Percentiles rank a stretch among this genome's conserved stretches.
Conservation (phyloP, 1,139 yeast species). For the Spencermartinsiella ligniputridi region DNA sequence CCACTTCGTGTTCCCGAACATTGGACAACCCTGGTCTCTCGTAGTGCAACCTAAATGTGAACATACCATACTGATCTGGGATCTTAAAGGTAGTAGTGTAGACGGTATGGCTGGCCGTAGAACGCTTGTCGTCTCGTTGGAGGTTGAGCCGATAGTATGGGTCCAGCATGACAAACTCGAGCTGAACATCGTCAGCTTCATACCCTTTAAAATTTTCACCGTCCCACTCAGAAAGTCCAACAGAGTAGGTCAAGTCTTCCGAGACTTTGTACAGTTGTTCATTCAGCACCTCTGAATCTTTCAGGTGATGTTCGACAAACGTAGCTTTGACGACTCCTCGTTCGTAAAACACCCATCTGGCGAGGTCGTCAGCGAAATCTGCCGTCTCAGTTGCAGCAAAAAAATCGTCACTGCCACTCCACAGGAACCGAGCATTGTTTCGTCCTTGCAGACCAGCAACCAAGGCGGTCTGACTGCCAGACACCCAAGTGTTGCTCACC, state of each 20-base stretch:
- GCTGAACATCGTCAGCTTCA: slow-evolving; percentile 58
- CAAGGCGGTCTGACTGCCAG: slow-evolving; percentile 74
- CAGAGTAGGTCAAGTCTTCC: slow-evolving; percentile 45
- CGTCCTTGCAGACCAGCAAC: slow-evolving; percentile 81
- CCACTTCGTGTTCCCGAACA: slow-evolving; percentile 60
- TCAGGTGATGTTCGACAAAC: slow-evolving; percentile 42
- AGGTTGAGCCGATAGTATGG: slow-evolving; percentile 79
- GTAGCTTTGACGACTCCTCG: slow-evolving; percentile 58
- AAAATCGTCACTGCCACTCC: slow-evolving; percentile 70
- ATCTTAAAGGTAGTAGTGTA: slow-evolving; percentile 58
- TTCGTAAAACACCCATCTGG: slow-evolving; percentile 74
- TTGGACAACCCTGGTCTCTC: slow-evolving; percentile 73
- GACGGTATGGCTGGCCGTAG: slow-evolving; percentile 33
- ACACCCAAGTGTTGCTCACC: slow-evolving; percentile 56
- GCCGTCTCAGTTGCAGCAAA: slow-evolving; percentile 25
- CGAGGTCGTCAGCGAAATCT: slow-evolving; percentile 44
- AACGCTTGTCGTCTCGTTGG: slow-evolving; percentile 27
- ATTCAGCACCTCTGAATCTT: slow-evolving; percentile 20
- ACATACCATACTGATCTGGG: slow-evolving; percentile 97
- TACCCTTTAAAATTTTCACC: slow-evolving; percentile 69
- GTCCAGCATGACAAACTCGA: slow-evolving; percentile 86
- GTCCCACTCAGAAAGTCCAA: slow-evolving; percentile 63
- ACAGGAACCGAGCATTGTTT: slow-evolving; percentile 70
- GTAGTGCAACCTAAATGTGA: slow-evolving; percentile 78
- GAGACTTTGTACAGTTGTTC: slow-evolving; percentile 57